These are phyloP conservation scores for Candida railenensis DNA, from an alignment of 805 yeast genomes.

Conservation along the genomic window DNA sequence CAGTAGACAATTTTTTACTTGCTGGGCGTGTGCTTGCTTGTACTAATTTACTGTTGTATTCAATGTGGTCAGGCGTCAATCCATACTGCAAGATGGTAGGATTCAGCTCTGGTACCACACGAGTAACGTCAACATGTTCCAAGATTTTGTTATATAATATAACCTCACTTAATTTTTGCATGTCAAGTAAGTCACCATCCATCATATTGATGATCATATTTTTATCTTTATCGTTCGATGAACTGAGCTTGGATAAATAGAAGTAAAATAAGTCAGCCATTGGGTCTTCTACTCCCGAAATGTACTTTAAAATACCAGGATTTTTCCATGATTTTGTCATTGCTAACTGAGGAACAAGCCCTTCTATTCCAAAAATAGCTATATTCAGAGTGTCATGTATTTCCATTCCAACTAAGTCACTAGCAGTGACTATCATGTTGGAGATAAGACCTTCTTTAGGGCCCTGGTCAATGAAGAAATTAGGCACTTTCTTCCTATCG, in stretches of 20 bases:
- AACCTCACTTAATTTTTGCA: constrained; percentile 15
- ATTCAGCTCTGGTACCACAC: background rate
- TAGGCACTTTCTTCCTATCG: constrained; percentile 3
- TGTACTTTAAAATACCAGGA: constrained; percentile 1
- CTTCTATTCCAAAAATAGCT: constrained; percentile 17
- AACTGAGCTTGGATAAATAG: constrained; percentile 14
- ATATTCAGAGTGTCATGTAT: constrained; percentile 11
- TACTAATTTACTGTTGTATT: background rate
- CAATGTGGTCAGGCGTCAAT: background rate
- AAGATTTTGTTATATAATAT: constrained; percentile 13
- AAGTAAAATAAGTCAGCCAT: constrained; percentile 16
- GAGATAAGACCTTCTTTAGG: background rate
- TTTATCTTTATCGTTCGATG: constrained; percentile 21
- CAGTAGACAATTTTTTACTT: background rate
- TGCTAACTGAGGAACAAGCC: constrained; percentile 18
- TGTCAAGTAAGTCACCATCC: constrained; percentile 9
- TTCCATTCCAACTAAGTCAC: constrained; percentile 14
- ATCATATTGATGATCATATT: constrained; percentile 12
- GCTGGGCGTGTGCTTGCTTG: background rate
- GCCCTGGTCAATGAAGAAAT: background rate
- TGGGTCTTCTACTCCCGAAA: constrained; percentile 20
- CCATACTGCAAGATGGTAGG: constrained; percentile 1
- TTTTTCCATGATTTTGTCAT: constrained; percentile 5
- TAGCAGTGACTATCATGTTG: constrained; percentile 6
- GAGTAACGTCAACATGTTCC: constrained; percentile 2